A percentile compares a stretch with the other conserved stretches of the same genome.
Evolutionary conservation across 495 filamentous ascomycete genomes (phyloP).

Genomic region (Xylaria curta): DNA sequence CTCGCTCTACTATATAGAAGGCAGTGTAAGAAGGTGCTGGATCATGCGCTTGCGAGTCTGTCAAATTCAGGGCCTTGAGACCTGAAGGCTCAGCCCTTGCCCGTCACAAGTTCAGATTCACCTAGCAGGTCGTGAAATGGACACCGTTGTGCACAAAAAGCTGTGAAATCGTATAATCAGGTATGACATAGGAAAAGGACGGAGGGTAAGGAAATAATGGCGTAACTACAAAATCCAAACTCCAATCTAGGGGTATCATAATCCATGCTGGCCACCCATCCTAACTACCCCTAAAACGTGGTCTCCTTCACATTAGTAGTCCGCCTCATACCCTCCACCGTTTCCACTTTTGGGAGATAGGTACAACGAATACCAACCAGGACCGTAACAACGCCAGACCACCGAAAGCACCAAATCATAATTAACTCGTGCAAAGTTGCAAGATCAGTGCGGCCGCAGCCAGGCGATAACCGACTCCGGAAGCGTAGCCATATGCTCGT

Average conservation of each 20-base stretch:
- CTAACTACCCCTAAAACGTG: conserved; percentile 5
- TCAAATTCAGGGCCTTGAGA: conserved; percentile 22
- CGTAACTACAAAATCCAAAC: conserved; percentile 22
- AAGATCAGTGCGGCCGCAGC: conserved; percentile 18
- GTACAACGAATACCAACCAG: not conserved
- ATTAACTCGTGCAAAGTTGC: not conserved
- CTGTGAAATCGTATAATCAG: not conserved
- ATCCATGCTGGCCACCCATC: conserved; percentile 19
- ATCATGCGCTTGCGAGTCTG: conserved; percentile 39
- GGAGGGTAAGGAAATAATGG: not conserved
- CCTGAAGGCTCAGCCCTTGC: not conserved
- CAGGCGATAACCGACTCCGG: conserved; percentile 34
- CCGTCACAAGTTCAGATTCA: not conserved
- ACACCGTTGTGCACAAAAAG: not conserved
- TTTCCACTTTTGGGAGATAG: not conserved
- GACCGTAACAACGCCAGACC: conserved; percentile 13
- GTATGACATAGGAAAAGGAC: conserved; percentile 10
- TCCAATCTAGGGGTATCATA: conserved; percentile 30
- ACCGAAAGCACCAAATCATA: conserved; percentile 1
- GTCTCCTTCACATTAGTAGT: not conserved
- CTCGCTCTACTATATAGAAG: conserved; percentile 49
- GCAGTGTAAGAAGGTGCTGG: conserved; percentile 49
- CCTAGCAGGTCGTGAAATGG: not conserved
- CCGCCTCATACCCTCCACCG: not conserved
- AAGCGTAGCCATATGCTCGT: conserved; percentile 51